Evolutionary conservation across 495 filamentous ascomycete genomes (phyloP), one percentile per base, ranked within the genome.

Genomic region (Bathelium albidoporum): DNA sequence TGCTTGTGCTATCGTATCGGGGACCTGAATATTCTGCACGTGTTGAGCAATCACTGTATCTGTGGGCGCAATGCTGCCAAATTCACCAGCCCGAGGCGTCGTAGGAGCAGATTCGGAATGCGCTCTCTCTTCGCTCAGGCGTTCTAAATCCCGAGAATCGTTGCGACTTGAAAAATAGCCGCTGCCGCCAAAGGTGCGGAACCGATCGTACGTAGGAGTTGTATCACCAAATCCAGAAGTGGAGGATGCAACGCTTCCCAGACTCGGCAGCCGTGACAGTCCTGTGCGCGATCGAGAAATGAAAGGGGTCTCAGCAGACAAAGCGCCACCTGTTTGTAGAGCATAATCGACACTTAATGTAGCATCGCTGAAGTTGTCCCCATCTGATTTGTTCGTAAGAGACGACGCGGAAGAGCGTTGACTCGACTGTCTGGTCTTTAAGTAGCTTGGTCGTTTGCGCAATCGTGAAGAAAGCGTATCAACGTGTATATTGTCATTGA

Each of bases 181-280:
- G 32, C 63, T 69, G 18, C 73, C 72, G 52, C 69, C 76, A 5
- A 71, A 64, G 28, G 70, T 68, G 65, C 75, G 39, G 70, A 73
- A 64, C 71, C 79, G 39, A 78, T 78, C 18, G 76, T 70, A 62
- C 71, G 71, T 55, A 76, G 78, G 61, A 79, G 81, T 64, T 20
- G 65, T 63, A 60, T 91, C 90, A 60, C 84, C 84, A 62, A 85
- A 81, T 20, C 87, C 87, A 24, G 92, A 92, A 26, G 96, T 83
- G 1, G 89, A 91, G 18, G 91, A 96, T n/a, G 89, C 90, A 79
- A 97, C 91, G 68, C 92, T 97, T 12, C 94, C 94, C 60, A 97
- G 82, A 71, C 92, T 97, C 36, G 91, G 87, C 12, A 91, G 85
- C 58, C 94, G 80, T 22, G 89, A 87, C 58, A 95, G 76, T 1